Conservation (phyloP, 805 yeast species). For the Candida michaelii region DNA sequence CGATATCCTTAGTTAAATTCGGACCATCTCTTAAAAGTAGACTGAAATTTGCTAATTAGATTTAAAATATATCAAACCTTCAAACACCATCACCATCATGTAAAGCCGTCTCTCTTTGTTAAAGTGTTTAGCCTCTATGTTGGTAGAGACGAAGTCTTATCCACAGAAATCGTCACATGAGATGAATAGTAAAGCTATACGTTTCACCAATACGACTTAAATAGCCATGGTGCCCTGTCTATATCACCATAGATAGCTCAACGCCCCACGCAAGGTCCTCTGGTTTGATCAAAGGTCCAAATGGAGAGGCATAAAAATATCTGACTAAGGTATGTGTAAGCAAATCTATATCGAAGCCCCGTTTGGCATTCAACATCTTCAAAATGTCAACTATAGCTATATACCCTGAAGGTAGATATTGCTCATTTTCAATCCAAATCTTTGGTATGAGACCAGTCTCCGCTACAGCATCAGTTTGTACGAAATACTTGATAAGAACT, state of each 20-base stretch:
- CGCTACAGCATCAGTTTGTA: background rate
- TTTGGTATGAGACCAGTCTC: background rate
- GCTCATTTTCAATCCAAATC: slow-evolving; percentile 1
- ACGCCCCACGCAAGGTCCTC: background rate
- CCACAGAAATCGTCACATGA: background rate
- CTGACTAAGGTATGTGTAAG: background rate
- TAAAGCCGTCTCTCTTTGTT: background rate
- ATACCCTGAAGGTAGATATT: slow-evolving; percentile 1
- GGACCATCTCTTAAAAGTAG: background rate
- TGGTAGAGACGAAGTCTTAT: background rate
- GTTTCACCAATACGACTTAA: background rate
- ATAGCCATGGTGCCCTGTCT: too few relatives aligned
- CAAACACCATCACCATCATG: background rate
- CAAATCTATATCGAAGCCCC: background rate
- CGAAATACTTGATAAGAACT: background rate
- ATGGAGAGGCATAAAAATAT: background rate
- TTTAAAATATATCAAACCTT: background rate
- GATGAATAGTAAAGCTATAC: background rate
- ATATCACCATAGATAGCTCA: background rate
- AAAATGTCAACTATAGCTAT: background rate
- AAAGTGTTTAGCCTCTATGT: background rate
- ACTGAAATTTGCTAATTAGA: background rate
- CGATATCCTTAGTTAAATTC: background rate
- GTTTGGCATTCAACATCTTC: background rate
- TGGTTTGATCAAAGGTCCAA: slow-evolving; percentile 1